phyloP scores from a whole-genome alignment of 2,329 filamentous ascomycete genomes.

The Penicillium sp. region DNA sequence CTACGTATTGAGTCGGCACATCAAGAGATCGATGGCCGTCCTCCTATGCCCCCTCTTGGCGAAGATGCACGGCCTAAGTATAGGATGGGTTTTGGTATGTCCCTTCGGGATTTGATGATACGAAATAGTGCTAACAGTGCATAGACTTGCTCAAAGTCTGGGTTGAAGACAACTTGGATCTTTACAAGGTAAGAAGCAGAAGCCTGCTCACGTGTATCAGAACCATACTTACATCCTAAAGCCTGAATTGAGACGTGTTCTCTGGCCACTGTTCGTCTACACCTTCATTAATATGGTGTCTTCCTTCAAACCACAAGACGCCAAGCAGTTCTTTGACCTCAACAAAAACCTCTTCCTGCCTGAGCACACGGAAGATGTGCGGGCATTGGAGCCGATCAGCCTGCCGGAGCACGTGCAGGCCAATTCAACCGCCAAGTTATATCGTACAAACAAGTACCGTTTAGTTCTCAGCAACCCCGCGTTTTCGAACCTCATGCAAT shows the following conservation, averaged over 20 bases:
- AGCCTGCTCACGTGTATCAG: too few relatives aligned
- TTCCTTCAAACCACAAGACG: slow-evolving; percentile 62
- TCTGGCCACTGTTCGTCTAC: slow-evolving; percentile 93
- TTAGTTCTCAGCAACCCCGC: slow-evolving; percentile 80
- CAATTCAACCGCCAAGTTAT: slow-evolving; percentile 69
- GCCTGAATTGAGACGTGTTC: slow-evolving; percentile 76
- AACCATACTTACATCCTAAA: slow-evolving; percentile 38
- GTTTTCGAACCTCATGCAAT: slow-evolving; percentile 73
- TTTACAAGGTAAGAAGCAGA: slow-evolving; percentile 86
- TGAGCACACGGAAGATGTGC: slow-evolving; percentile 71
- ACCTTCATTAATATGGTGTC: slow-evolving; percentile 73
- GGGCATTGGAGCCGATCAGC: slow-evolving; percentile 62
- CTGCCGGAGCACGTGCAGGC: slow-evolving; percentile 69
- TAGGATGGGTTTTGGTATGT: slow-evolving; percentile 56
- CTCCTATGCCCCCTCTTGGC: slow-evolving; percentile 58
- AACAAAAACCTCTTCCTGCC: slow-evolving; percentile 63
- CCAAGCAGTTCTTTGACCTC: slow-evolving; percentile 61
- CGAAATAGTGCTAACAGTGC: not conserved
- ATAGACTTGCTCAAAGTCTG: slow-evolving; percentile 63
- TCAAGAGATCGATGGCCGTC: slow-evolving; percentile 69
- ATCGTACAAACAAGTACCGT: slow-evolving; percentile 77
- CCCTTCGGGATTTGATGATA: not conserved
- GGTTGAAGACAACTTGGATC: slow-evolving; percentile 83
- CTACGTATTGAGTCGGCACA: slow-evolving; percentile 83
- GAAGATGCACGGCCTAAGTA: slow-evolving; percentile 75